Conservation (phyloP, 805 yeast species). For the Saccharomycopsis olivae region DNA sequence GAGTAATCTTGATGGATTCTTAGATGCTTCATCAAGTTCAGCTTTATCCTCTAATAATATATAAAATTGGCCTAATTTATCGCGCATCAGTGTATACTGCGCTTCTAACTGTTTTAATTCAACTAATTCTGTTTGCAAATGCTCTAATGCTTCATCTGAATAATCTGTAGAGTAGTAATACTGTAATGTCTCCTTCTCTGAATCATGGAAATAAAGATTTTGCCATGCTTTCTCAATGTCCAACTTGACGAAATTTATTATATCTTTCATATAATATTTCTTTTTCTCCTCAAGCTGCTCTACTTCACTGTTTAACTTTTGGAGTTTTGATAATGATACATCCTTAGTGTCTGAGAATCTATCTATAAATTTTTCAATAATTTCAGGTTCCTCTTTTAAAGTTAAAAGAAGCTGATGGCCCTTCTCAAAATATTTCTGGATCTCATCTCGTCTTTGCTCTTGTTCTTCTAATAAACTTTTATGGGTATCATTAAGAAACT, state of each 20-base stretch:
- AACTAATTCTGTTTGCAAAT: constrained; percentile 54
- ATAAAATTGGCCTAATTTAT: constrained; percentile 43
- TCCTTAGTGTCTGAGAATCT: constrained; percentile 22
- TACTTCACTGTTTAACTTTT: constrained; percentile 44
- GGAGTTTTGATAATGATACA: constrained; percentile 37
- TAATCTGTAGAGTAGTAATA: constrained; percentile 33
- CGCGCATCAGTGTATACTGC: constrained; percentile 43
- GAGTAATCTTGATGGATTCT: constrained; percentile 70
- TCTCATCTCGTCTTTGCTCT: constrained; percentile 26
- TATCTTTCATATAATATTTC: constrained; percentile 51
- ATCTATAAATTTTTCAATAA: constrained; percentile 29
- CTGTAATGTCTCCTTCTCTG: constrained; percentile 38
- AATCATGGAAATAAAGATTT: constrained; percentile 44
- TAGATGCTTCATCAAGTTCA: constrained; percentile 56
- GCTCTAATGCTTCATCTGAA: constrained; percentile 50
- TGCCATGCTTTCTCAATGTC: constrained; percentile 57
- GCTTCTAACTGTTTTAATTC: constrained; percentile 40
- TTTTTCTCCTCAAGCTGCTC: constrained; percentile 49
- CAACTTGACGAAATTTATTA: constrained; percentile 50
- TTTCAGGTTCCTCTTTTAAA: constrained; percentile 36
- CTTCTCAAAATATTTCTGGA: constrained; percentile 24
- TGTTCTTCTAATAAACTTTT: constrained; percentile 25
- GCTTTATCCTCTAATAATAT: constrained; percentile 48
- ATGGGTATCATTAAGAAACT: constrained; percentile 25
- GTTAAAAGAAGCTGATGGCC: constrained; percentile 48